Evolutionary conservation across 2,329 filamentous ascomycete genomes (phyloP), one percentile per base, ranked within the genome.

Genomic region (Ascochyta rabiei): DNA sequence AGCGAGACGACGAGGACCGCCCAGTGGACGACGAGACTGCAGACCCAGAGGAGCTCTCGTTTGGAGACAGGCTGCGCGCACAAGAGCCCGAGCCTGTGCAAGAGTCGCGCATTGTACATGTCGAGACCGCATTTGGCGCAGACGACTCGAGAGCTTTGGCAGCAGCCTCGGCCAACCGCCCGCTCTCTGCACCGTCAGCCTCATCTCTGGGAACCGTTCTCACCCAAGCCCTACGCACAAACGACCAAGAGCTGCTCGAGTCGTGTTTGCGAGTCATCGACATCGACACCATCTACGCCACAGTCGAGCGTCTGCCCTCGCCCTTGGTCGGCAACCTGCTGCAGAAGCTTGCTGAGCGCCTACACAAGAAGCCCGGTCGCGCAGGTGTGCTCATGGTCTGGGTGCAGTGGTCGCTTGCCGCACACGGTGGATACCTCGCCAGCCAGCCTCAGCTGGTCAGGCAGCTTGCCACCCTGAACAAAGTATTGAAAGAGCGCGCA

Each of bases 371-470:
- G 39, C 95, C 95, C 1, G 95, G 93, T 3, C 86, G 95, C 49
- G 93, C 95, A 13, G 92, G 93, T 46, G 90, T 88, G 70, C 84
- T 99, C 28, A 93, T 97, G 84, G 86, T 89, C 15, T 99, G 95
- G 93, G 89, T 98, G 38, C 93, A 97, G 76, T 96, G 92, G 91
- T 93, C 91, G 1, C 84, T 97, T 49, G 86, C 97, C 30, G 88
- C 90, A 1, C 95, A 99, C 71, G 95, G 95, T 62, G 95, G 93
- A 61, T 93, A 93, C 48, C 82, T 99, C 45, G 91, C 93, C 10
- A 89, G 89, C 28, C 91, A 96, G 73, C 86, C 90, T n/a, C 89
- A 93, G 60, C 82, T 96, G 33, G 83, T 95, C 63, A 87, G 88
- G 69, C 88, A 88, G 71, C 84, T 99, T 56, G 82, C 85, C 42